Percentiles rank a stretch among this genome's conserved stretches.
These are phyloP conservation scores for Fusarium papillatum DNA, from an alignment of 2,329 filamentous ascomycete genomes.

Conservation along the genomic window DNA sequence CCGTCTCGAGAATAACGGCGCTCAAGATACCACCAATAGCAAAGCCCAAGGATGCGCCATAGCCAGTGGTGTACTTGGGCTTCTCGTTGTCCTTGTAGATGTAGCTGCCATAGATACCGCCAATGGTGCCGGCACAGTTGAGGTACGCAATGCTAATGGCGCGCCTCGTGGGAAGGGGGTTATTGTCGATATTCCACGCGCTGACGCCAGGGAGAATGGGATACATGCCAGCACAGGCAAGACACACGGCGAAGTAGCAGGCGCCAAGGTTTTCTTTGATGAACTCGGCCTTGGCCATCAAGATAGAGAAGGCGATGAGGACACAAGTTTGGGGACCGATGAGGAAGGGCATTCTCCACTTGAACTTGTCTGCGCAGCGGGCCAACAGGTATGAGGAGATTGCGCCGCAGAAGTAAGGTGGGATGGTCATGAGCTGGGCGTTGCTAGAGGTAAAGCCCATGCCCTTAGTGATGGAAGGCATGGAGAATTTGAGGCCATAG, in stretches of 20 bases:
- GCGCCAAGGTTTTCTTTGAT: slow-evolving; percentile 32
- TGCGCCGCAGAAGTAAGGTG: slow-evolving; percentile 48
- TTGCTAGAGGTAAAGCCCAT: slow-evolving; percentile 54
- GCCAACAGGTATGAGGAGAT: slow-evolving; percentile 42
- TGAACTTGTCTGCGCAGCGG: slow-evolving; percentile 45
- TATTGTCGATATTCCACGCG: slow-evolving; percentile 54
- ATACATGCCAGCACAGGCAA: slow-evolving; percentile 51
- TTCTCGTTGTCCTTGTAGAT: slow-evolving; percentile 41
- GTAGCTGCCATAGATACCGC: slow-evolving; percentile 42
- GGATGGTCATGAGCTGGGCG: slow-evolving; percentile 49
- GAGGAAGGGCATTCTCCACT: slow-evolving; percentile 52
- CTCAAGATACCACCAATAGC: slow-evolving; percentile 26
- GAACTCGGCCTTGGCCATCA: slow-evolving; percentile 35
- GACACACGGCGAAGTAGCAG: slow-evolving; percentile 37
- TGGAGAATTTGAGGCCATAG: slow-evolving; percentile 47
- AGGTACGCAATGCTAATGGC: slow-evolving; percentile 52
- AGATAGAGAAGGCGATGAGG: slow-evolving; percentile 44
- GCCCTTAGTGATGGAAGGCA: slow-evolving; percentile 54
- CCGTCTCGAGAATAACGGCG: slow-evolving; percentile 35
- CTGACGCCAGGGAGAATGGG: slow-evolving; percentile 49
- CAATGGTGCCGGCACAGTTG: slow-evolving; percentile 41
- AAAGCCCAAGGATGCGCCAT: slow-evolving; percentile 40
- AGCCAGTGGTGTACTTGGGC: slow-evolving; percentile 44
- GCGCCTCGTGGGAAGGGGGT: slow-evolving; percentile 49
- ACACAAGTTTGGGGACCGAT: slow-evolving; percentile 45